Percentiles rank a stretch among this genome's conserved stretches.
phyloP scores from a whole-genome alignment of 2,329 filamentous ascomycete genomes.

The Colletotrichum sp. region DNA sequence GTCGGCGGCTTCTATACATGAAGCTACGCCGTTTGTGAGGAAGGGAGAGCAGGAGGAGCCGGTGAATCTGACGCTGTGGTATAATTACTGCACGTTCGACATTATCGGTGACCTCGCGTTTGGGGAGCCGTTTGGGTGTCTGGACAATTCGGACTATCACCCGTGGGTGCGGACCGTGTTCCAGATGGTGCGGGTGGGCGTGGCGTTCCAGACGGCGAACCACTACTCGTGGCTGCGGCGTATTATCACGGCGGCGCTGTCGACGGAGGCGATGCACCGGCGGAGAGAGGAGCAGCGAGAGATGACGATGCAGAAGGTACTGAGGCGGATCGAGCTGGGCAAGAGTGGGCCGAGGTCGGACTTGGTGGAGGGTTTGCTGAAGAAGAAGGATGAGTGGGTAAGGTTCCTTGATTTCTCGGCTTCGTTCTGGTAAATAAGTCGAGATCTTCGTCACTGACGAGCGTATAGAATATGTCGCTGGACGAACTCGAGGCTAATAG shows the following conservation, averaged over 20 bases:
- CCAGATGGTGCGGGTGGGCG: background rate
- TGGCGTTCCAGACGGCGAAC: constrained; percentile 4
- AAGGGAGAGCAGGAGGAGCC: background rate
- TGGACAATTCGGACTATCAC: constrained; percentile 22
- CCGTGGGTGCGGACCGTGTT: constrained; percentile 16
- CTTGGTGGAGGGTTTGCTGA: constrained; percentile 22
- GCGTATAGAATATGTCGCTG: background rate
- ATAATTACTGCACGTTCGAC: constrained; percentile 32
- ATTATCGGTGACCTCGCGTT: constrained; percentile 33
- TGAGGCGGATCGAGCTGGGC: constrained; percentile 16
- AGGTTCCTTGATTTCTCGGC: too few relatives aligned
- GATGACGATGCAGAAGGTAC: constrained; percentile 8
- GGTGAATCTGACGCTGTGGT: constrained; percentile 29
- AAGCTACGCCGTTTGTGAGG: background rate
- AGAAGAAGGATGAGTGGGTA: constrained; percentile 17
- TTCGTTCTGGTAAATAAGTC: too few relatives aligned
- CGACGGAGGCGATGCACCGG: background rate
- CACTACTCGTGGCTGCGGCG: background rate
- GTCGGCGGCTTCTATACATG: background rate
- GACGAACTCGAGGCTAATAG: constrained; percentile 20
- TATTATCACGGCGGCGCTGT: background rate
- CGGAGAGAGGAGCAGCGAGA: background rate
- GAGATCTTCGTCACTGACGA: background rate
- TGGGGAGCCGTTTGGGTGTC: constrained; percentile 31
- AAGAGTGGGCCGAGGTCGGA: background rate